Conservation (phyloP, 1,139 yeast genomes). For the Debaryomyces nepalensis region DNA sequence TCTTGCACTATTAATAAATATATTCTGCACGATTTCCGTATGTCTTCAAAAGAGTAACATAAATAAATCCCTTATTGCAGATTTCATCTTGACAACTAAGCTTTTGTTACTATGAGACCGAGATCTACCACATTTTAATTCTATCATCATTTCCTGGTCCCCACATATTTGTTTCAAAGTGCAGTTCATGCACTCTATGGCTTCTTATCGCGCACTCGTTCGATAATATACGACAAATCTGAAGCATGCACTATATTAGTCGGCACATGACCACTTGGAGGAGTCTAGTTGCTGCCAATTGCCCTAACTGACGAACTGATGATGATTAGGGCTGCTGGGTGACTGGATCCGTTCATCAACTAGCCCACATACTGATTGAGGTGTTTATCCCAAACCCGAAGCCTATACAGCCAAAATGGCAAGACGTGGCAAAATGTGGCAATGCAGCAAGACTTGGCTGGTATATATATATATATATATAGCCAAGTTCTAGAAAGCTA, state of each 20-base stretch:
- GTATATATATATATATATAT: no score
- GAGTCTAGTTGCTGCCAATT: neutral
- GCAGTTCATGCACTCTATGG: slow-evolving; percentile 1
- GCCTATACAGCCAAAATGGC: neutral
- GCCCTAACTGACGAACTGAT: neutral
- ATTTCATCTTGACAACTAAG: slow-evolving; percentile 1
- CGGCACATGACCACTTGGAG: neutral
- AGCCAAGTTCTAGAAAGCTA: no score
- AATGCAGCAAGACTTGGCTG: no score
- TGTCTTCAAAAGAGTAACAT: slow-evolving; percentile 5
- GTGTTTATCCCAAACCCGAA: no score
- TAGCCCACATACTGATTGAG: no score
- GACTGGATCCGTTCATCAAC: no score
- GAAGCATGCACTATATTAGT: neutral
- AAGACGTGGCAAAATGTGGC: neutral
- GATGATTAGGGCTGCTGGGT: neutral
- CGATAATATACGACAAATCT: neutral
- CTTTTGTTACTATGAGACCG: neutral
- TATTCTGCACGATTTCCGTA: neutral
- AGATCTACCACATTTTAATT: slow-evolving; percentile 7
- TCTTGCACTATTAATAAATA: neutral
- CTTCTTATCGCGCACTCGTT: slow-evolving; percentile 3
- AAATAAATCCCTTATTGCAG: neutral
- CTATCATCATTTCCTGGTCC: slow-evolving; percentile 6
- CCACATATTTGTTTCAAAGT: slow-evolving; percentile 7